Evolutionary conservation across 2,329 filamentous ascomycete species (phyloP).

Genomic region (Epicoccum nigrum): DNA sequence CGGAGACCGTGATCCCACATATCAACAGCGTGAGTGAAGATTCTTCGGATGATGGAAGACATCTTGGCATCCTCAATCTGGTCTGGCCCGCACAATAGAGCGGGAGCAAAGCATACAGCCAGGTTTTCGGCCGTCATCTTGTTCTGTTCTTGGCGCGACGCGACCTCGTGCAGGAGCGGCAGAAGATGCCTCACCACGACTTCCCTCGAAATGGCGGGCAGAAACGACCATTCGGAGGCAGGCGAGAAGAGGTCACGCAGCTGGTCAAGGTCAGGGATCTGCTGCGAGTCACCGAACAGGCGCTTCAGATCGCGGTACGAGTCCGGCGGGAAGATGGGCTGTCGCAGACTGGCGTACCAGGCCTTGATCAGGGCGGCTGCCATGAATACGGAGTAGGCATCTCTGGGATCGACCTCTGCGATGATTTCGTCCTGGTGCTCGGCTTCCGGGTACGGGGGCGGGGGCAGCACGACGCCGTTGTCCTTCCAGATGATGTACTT

Average conservation of each 20-base stretch:
- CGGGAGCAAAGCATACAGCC: constrained; percentile 61
- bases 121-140: constrained; percentile 63
- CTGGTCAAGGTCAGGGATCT: constrained; percentile 49
- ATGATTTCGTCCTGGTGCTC: constrained; percentile 51
- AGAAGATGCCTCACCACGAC: constrained; percentile 59
- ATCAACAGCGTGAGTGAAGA: constrained; percentile 57
- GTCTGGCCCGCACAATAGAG: constrained; percentile 59
- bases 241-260: constrained; percentile 55
- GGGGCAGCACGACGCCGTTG: constrained; percentile 41
- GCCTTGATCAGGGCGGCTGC: constrained; percentile 61
- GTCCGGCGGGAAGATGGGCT: constrained; percentile 58
- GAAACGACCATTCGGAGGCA: constrained; percentile 53
- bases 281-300: constrained; percentile 50
- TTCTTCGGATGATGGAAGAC: constrained; percentile 57
- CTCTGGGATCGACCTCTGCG: constrained; percentile 54
- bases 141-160: constrained; percentile 55
- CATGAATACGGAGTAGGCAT: constrained; percentile 60
- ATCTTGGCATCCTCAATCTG: constrained; percentile 62
- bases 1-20: constrained; percentile 53
- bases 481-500: constrained; percentile 61
- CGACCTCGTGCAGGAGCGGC: constrained; percentile 57
- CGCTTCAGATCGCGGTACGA: constrained; percentile 56
- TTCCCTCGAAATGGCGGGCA: constrained; percentile 54
- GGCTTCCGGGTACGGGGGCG: constrained; percentile 40
- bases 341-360: constrained; percentile 61